Evolutionary conservation across 2,329 filamentous ascomycete genomes (phyloP), one percentile per base, ranked within the genome.

Genomic region (Pseudogymnoascus sp.): DNA sequence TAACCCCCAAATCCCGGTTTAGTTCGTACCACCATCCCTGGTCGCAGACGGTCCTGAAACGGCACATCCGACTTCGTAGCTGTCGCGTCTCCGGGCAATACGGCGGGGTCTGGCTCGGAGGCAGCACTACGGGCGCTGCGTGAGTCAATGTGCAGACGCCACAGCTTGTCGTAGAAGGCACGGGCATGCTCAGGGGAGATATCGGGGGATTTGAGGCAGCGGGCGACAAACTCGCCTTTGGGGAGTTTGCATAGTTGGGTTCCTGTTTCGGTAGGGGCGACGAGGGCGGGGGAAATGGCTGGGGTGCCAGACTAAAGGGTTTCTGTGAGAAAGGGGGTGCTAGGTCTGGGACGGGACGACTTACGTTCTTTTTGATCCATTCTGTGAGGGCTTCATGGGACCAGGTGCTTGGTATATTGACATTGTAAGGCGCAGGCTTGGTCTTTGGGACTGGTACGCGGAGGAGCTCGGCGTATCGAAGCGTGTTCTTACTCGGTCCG

Each of bases 381-480:
- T 69, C 67, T 43, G 68, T 73, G 36, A 79, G 64, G 28, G 76
- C 68, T 38, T 69, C 67, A 62, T 78, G 77, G 3, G 71, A 70
- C 79, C 78, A 81, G 1, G 75, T 76, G 16, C 69, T 70, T 1
- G 78, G 75, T 23, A 69, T 68, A 5, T 62, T 63, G 0, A 69
- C 63, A 62, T 75, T 69, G 61, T 71, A 72, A 5, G 62, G 61
- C 3, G 61, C 65, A 4, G 65, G 23, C 40, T 68, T 70, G 1
- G 66, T 56, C 61, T 67, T 71, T 2, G 77, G 76, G 8, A 74
- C 69, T 1, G 74, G 66, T 1, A 78, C 77, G 1, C 77, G 72
- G 61, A 82, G 68, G 71, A 80, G 74, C 72, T 97, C 93, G 23
- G 93, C 93, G 75, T 97, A 97, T 36, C 93, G 91, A 6, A 97